Base-by-base conservation (phyloP, 495 filamentous ascomycete species). In the Talaromyces trachyspermus region DNA sequence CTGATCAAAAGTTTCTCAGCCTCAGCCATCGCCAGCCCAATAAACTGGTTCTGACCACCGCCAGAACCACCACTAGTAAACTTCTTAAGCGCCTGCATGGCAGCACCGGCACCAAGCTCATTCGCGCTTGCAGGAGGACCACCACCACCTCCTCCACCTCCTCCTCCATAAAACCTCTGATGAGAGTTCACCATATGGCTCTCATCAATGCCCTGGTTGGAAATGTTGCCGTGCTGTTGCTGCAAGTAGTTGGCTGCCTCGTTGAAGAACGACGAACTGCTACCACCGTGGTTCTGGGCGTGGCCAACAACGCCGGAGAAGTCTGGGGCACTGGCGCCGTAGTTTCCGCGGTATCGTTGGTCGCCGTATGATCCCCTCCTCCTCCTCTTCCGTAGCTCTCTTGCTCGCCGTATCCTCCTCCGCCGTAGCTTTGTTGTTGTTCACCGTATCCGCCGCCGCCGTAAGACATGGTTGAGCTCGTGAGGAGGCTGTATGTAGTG, bases 31-130 rank as follows among this genome's bases (percentile, higher is more conserved):
- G 82, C 82, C 62, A 84, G 59, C 4, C 79, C 80, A 54, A 86
- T 75, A 48, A 85, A 78, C 55, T 73, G 61, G 56, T 76, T 82
- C 70, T 84, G 70, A 30, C 55, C 38, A n/a, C 55, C 45, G 17
- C 9, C 49, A 3, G 32, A 23, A 0, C 58, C 54, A 1, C 59
- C 54, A 6, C 62, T 59, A 2, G 66, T 71, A 46, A 84, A 85
- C 74, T 79, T 76, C 70, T 85, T 85, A 54, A 86, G 49, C 6
- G 82, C 82, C 65, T 85, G 77, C 72, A 85, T 72, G 0, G 82
- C 82, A 4, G 81, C 80, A 0, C 80, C 82, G 1, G 72, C 66
- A 14, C 82, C 82, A 14, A 85, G 52, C 2, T 66, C 65, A 10
- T 57, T 45, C 8, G 63, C 61, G 42, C 69, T 62, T 44, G 71